Evolutionary conservation across 257 asterid genomes (phyloP), one percentile per base, ranked within the genome.

Genomic region (Nyctanthes arbortristis): DNA sequence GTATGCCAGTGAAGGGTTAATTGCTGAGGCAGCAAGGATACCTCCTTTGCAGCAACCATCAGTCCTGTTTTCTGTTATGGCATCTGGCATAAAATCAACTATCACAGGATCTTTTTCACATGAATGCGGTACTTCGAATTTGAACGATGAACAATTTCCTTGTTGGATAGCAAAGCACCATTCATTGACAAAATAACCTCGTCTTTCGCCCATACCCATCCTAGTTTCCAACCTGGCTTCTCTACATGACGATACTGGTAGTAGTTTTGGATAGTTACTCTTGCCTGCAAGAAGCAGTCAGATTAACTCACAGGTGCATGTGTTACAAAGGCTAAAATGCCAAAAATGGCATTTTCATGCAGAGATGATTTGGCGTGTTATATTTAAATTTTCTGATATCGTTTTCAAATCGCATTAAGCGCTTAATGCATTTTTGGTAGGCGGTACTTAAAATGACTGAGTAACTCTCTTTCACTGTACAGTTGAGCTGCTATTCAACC

Each of bases 161-260:
- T 81, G 91, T 63, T 78, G 74, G 55, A 74, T 69, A 7, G 91
- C 84, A 67, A 86, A 47, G 85, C 91, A 43, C 96, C 93, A 16
- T 80, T 62, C 75, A 89, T 84, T 33, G 89, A 80, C 89, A 86
- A 83, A 16, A 86, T 86, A 5, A 81, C 79, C 72, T 89, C 93
- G 45, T 59, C 67, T 16, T 70, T 62, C 0, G 65, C 71, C 96
- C 96, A 89, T 27, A 49, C 66, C 96, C 96, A 89, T 61, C 96
- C 89, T 3, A 89, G 66, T 58, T 70, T 77, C 96, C 96, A 89
- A n/a, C 96, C 96, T 20, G 87, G 89, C 27, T 47, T 68, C 65
- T 81, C 89, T 1, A 86, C 78, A 22, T 89, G 91, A 9, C 89
- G 90, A 52, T 89, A 89, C 81, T 75, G 84, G 58, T 89, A 74